Evolutionary conservation across 371 early-diverging fungal species (phyloP), one percentile per base, ranked within the genome.

Genomic region (Lichtheimia ornata): DNA sequence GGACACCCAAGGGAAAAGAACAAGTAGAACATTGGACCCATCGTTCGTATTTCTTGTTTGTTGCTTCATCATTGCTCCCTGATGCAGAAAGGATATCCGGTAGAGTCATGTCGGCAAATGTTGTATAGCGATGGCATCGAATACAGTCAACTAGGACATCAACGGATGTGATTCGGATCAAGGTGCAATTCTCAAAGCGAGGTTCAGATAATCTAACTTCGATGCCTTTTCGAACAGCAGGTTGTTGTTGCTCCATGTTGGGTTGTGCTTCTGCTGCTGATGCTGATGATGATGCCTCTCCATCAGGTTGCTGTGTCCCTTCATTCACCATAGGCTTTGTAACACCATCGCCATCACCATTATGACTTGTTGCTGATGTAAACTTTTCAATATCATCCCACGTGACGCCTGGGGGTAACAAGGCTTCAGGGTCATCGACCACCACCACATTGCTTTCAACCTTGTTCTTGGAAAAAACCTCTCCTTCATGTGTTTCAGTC

Each of bases 1-100:
- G 67, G 63, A 71, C 79, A 5, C 91, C 91, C 2, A 92, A 22
- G 0, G 82, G 56, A 0, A 85, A 69, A n/a, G 78, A 65, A 65
- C 95, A 94, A 0, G 85, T 85, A 1, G 83, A 67, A 60, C 95
- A 94, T 0, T 84, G 66, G 58, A 68, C 72, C 89, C 89, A 88
- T 49, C 80, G 64, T 50, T 86, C 84, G 11, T 35, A 66, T 50
- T 25, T 50, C 14, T 50, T 53, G 35, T 30, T 52, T 1, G 63
- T 50, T 1, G 63, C 11, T 35, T 35, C 35, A 35, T 35, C 9
- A 11, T 9, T 35, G 35, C 35, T 35, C 9, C 35, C 35, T 1
- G 35, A 9, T 35, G 35, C 35, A 35, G 35, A 35, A 35, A 35
- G 35, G 35, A 35, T 35, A 35, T 35, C 35, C 5, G 35, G 35